phyloP scores from a whole-genome alignment of 2,329 filamentous ascomycete genomes.

The Keithomyces neogunnii region DNA sequence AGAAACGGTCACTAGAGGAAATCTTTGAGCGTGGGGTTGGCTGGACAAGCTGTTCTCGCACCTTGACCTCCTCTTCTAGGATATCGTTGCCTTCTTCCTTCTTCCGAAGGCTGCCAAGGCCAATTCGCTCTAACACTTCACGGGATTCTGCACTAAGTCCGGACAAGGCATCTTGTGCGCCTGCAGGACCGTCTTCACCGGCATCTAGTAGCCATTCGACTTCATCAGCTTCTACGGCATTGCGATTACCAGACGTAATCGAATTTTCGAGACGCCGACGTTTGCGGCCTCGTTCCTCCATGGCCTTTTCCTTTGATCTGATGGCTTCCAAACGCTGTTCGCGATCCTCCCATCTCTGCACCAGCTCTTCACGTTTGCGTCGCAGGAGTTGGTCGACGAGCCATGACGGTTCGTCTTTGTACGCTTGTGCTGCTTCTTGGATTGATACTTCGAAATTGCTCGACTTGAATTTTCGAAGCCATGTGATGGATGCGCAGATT shows the following conservation, averaged over 20 bases:
- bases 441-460: slow-evolving; percentile 45
- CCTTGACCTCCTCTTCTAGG: slow-evolving; percentile 60
- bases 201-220: slow-evolving; percentile 69
- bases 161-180: slow-evolving; percentile 31
- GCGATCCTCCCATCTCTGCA: slow-evolving; percentile 60
- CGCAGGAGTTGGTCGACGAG: slow-evolving; percentile 68
- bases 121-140: slow-evolving; percentile 61
- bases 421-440: slow-evolving; percentile 31
- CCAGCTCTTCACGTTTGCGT: slow-evolving; percentile 58
- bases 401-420: slow-evolving; percentile 72
- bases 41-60: slow-evolving; percentile 19
- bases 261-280: slow-evolving; percentile 34
- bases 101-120: slow-evolving; percentile 30
- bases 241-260: slow-evolving; percentile 6
- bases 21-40: slow-evolving; percentile 5
- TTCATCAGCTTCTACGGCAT: slow-evolving; percentile 42
- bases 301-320: slow-evolving; percentile 52
- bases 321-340: slow-evolving; percentile 62
- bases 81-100: slow-evolving; percentile 34
- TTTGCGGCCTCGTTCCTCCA: slow-evolving; percentile 42
- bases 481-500: slow-evolving; percentile 82
- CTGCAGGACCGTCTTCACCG: slow-evolving; percentile 39
- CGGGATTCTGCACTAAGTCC: slow-evolving; percentile 68
- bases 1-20: slow-evolving; percentile 18
- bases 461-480: slow-evolving; percentile 77